Percentiles rank a stretch among this genome's conserved stretches.
phyloP scores from a whole-genome alignment of 2,329 filamentous ascomycete species.

The Aspergillus glaucus region DNA sequence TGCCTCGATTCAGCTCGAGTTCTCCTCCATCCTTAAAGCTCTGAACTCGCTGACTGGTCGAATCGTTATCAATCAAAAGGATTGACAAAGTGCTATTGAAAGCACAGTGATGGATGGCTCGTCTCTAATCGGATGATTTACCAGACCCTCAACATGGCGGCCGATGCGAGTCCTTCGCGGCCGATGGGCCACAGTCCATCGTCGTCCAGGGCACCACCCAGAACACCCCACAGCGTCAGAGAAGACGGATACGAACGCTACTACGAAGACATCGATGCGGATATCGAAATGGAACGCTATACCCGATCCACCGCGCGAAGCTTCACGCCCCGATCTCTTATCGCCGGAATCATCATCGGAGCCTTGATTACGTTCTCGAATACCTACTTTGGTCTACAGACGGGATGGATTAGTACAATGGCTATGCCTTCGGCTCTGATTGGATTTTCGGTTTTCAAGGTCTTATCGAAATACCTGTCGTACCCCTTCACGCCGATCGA shows the following conservation, averaged over 20 bases:
- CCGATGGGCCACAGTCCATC: constrained; percentile 2
- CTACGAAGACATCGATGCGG: neutral
- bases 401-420: constrained; percentile 80
- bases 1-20: too few species aligned
- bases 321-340: constrained; percentile 77
- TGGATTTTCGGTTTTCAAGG: constrained; percentile 88
- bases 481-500: constrained; percentile 89
- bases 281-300: constrained; percentile 3
- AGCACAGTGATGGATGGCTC: neutral
- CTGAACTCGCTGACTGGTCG: too few species aligned
- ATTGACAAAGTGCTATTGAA: neutral
- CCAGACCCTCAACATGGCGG: constrained; percentile 29
- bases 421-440: constrained; percentile 93
- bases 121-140: constrained; percentile 26
- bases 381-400: constrained; percentile 98
- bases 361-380: constrained; percentile 93
- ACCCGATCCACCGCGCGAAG: constrained; percentile 43
- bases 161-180: constrained; percentile 11
- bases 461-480: constrained; percentile 63
- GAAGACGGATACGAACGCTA: neutral
- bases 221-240: neutral
- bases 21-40: too few species aligned
- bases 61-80: too few species aligned
- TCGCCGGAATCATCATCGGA: constrained; percentile 75
- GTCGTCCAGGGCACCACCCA: constrained; percentile 1